Percentiles rank a stretch among this genome's conserved stretches.
Evolutionary conservation across 2,329 filamentous ascomycete genomes (phyloP).

Genomic region (Colletotrichum higginsianum): DNA sequence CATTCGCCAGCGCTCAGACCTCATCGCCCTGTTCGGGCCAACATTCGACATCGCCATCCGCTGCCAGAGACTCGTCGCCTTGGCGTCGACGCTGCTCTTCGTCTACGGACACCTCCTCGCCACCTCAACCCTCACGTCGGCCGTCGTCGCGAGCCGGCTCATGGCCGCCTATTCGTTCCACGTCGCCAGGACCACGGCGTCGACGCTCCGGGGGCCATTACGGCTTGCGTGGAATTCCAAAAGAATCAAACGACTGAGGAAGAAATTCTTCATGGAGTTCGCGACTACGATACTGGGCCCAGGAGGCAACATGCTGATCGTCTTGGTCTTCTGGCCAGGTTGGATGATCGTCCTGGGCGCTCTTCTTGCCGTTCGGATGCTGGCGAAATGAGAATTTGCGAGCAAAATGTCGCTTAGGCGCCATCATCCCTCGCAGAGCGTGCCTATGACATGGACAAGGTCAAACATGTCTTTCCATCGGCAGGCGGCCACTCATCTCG

Average conservation of each 20-base stretch:
- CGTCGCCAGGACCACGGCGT: slow-evolving; percentile 46
- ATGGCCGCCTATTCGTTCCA: slow-evolving; percentile 49
- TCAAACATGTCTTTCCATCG: neutral
- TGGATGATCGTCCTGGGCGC: slow-evolving; percentile 64
- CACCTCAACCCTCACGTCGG: slow-evolving; percentile 48
- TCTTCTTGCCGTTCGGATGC: slow-evolving; percentile 53
- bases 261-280: slow-evolving; percentile 67
- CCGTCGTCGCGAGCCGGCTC: slow-evolving; percentile 49
- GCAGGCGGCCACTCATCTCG: slow-evolving; percentile 53
- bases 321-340: slow-evolving; percentile 71
- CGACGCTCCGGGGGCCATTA: slow-evolving; percentile 32
- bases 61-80: slow-evolving; percentile 53
- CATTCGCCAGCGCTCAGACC: slow-evolving; percentile 49
- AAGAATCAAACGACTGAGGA: slow-evolving; percentile 55
- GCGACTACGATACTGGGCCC: slow-evolving; percentile 66
- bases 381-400: slow-evolving; percentile 50
- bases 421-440: neutral
- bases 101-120: slow-evolving; percentile 51
- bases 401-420: neutral
- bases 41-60: slow-evolving; percentile 52
- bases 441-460: neutral
- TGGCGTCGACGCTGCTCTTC: slow-evolving; percentile 50
- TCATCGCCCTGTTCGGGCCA: slow-evolving; percentile 53
- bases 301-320: slow-evolving; percentile 62
- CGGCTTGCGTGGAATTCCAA: slow-evolving; percentile 56